Conservation (phyloP, 352 stramenopile genomes). For the Phytopythium vexans region DNA sequence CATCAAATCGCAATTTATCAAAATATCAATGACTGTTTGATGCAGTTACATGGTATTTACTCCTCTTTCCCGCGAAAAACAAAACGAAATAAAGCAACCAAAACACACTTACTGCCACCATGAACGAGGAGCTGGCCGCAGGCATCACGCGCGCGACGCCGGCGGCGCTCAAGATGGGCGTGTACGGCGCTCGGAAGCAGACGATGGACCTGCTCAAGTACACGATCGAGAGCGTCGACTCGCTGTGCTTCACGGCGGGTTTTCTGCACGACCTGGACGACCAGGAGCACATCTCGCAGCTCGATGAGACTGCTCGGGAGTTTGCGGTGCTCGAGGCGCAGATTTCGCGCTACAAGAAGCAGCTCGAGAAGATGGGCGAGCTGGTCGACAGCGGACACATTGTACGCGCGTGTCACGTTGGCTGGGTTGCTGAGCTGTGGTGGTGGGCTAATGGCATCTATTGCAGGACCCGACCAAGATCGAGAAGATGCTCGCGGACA, state of each 20-base stretch:
- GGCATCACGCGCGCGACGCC: conserved; percentile 63
- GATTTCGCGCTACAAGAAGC: conserved; percentile 59
- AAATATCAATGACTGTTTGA: not conserved
- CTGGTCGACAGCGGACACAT: conserved; percentile 47
- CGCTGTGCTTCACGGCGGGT: conserved; percentile 58
- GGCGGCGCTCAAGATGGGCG: conserved; percentile 67
- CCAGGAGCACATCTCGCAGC: conserved; percentile 39
- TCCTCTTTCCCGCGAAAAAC: conserved; percentile 8
- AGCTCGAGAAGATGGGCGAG: conserved; percentile 62
- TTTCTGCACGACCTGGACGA: conserved; percentile 67
- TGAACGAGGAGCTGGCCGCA: conserved; percentile 56
- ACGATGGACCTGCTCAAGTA: conserved; percentile 73
- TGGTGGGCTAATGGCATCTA: not conserved
- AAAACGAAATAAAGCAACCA: not conserved
- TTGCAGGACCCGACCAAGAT: conserved; percentile 42
- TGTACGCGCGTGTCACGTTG: conserved; percentile 8
- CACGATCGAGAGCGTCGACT: conserved; percentile 62
- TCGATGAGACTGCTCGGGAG: conserved; percentile 70
- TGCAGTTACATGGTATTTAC: not conserved
- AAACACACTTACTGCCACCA: conserved; percentile 5
- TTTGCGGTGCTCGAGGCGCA: conserved; percentile 66
- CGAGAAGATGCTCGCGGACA: conserved; percentile 58
- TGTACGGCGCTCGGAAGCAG: conserved; percentile 76
- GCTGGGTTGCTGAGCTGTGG: not conserved
- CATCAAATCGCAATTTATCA: not conserved